phyloP scores from a whole-genome alignment of 805 yeast species.

The Saccharomyces jurei region DNA sequence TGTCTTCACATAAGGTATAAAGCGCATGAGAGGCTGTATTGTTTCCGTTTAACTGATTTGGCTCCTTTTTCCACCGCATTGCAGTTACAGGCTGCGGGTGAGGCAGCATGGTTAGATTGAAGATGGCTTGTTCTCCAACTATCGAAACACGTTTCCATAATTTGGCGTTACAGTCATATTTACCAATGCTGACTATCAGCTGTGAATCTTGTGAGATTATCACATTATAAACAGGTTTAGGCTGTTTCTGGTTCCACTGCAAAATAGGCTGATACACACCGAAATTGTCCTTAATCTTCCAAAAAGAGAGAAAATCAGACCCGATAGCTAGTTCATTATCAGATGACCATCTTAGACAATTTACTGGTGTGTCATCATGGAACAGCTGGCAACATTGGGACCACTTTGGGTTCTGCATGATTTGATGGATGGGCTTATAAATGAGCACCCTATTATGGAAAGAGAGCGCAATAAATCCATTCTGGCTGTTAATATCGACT shows the following conservation, averaged over 20 bases:
- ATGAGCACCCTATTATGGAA: conserved; percentile 38
- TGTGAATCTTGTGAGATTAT: conserved; percentile 60
- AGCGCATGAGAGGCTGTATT: conserved; percentile 38
- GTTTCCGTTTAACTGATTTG: conserved; percentile 26
- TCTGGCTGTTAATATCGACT: conserved; percentile 51
- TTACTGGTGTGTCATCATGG: conserved; percentile 32
- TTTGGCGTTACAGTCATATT: conserved; percentile 59
- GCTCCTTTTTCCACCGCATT: conserved; percentile 49
- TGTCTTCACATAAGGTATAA: conserved; percentile 58
- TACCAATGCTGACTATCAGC: conserved; percentile 55
- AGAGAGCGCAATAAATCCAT: conserved; percentile 57
- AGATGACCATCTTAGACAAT: conserved; percentile 48
- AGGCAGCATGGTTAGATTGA: conserved; percentile 61
- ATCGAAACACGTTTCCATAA: conserved; percentile 71
- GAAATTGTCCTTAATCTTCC: conserved; percentile 40
- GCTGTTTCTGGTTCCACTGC: conserved; percentile 40
- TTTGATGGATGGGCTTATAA: conserved; percentile 48
- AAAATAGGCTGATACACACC: conserved; percentile 32
- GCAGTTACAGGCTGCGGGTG: conserved; percentile 53
- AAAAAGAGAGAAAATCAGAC: conserved; percentile 45
- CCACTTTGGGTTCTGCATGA: conserved; percentile 42
- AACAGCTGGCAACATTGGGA: conserved; percentile 27
- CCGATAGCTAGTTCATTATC: conserved; percentile 54
- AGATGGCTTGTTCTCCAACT: conserved; percentile 53
- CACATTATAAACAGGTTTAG: conserved; percentile 51